Conservation (phyloP, 1,284 basidiomycete genomes). For the Rhizoctonia solani region DNA sequence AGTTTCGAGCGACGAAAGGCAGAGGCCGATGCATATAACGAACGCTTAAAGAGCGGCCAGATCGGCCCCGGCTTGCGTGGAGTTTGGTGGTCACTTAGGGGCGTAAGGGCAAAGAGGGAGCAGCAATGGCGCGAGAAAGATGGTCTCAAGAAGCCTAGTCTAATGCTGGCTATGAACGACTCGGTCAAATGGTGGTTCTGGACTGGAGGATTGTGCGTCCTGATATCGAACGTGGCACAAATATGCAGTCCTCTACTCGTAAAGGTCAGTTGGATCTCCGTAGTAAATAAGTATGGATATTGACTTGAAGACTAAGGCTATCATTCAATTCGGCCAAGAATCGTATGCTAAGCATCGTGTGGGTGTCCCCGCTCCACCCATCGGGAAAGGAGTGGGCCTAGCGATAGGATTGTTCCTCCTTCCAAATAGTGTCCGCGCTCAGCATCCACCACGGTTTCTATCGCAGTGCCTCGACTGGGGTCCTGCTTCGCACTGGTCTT, state of each 20-base stretch:
- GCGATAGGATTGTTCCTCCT: slow-evolving; percentile 68
- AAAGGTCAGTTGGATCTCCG: slow-evolving; percentile 51
- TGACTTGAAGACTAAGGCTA: slow-evolving; percentile 50
- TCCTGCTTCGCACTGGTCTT: slow-evolving; percentile 82
- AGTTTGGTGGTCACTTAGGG: slow-evolving; percentile 66
- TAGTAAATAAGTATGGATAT: not conserved
- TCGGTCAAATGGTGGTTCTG: slow-evolving; percentile 84
- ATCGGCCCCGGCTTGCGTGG: slow-evolving; percentile 58
- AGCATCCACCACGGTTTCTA: slow-evolving; percentile 83
- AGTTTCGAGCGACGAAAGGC: slow-evolving; percentile 67
- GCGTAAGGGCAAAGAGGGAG: slow-evolving; percentile 58
- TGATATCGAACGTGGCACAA: slow-evolving; percentile 71
- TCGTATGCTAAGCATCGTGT: slow-evolving; percentile 62
- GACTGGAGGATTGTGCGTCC: slow-evolving; percentile 75
- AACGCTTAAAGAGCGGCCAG: slow-evolving; percentile 63
- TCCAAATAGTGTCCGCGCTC: slow-evolving; percentile 72
- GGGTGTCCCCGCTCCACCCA: slow-evolving; percentile 55
- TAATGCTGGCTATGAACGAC: slow-evolving; percentile 78
- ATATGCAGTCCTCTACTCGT: slow-evolving; percentile 80
- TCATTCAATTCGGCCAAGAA: slow-evolving; percentile 74
- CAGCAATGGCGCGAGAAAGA: slow-evolving; percentile 65
- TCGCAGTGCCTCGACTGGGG: slow-evolving; percentile 70
- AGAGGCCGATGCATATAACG: slow-evolving; percentile 72
- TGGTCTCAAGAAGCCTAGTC: slow-evolving; percentile 68
- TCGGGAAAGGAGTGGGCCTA: slow-evolving; percentile 76